Evolutionary conservation across 345 rosid species (phyloP), one percentile per base, ranked within the genome.

Genomic region (Salix suchowensis): DNA sequence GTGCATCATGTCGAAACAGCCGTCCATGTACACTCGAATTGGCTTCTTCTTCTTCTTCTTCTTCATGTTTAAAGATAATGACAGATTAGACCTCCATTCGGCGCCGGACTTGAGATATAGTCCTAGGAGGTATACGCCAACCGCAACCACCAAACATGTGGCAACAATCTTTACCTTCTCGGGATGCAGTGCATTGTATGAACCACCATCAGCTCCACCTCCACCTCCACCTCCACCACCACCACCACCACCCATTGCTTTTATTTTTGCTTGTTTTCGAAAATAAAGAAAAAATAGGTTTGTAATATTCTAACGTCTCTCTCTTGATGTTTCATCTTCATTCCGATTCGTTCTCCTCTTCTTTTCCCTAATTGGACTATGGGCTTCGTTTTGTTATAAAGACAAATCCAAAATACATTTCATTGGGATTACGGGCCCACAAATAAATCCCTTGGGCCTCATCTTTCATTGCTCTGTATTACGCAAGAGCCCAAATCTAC

Each of bases 1-100:
- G 78, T 91, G 96, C 96, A 91, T 91, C 89, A 91, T 86, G 77
- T 91, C 96, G 79, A 89, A 91, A 74, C 96, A 89, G 2, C 96
- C 96, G 65, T 91, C 96, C 96, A 91, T 91, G 81, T 91, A 89
- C 2, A 89, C 96, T 28, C 96, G 88, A 5, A 88, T 77, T 6
- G 82, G 76, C 84, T 85, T 85, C 85, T 86, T 86, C 82, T 86
- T 86, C 73, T 82, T 78, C 50, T 80, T 36, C 13, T 1, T 78
- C 50, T 80, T 36, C 13, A 0, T 54, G 61, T n/a, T 58, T 23
- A 58, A 58, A 58, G 28, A n/a, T 9, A 58, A 23, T 10, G 64
- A 58, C 64, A 26, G 23, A 58, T 58, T 58, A 58, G 28, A 58
- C 64, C 64, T 58, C 64, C 28, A 54, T 30, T 78, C 68, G 10